A percentile compares a stretch with the other conserved stretches of the same genome.
Conservation (phyloP, 2,329 filamentous ascomycete species). For the Cladosporium sp. region DNA sequence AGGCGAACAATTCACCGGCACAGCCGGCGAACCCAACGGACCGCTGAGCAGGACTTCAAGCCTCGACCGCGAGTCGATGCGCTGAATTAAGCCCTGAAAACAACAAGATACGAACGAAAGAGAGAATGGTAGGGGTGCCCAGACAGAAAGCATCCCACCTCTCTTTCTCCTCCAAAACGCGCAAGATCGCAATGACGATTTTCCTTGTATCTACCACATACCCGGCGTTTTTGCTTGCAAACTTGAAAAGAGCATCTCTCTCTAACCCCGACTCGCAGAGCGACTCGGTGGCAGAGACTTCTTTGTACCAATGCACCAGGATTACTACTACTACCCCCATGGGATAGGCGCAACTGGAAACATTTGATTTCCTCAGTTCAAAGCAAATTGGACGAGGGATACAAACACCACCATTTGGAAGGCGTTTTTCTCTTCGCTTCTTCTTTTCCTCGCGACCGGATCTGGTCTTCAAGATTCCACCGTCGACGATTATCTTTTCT, state of each 20-base stretch:
- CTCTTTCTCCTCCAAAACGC: neutral
- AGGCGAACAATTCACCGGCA: constrained; percentile 17
- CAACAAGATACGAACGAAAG: neutral
- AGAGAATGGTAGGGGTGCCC: neutral
- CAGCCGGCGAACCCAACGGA: constrained; percentile 18
- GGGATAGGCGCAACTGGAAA: neutral
- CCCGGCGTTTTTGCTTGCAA: neutral
- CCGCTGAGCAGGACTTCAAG: constrained; percentile 32
- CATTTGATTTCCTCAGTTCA: too few species aligned
- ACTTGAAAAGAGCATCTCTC: neutral
- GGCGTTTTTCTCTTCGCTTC: neutral
- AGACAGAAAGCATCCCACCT: neutral
- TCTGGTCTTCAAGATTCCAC: neutral
- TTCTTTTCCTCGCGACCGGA: neutral
- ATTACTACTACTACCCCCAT: too few species aligned
- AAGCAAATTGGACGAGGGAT: neutral
- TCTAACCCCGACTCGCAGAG: too few species aligned
- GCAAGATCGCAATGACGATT: constrained; percentile 2
- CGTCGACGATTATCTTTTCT: neutral
- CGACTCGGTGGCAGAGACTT: too few species aligned
- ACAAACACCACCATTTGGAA: neutral
- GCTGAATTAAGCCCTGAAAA: constrained; percentile 14
- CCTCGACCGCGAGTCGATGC: constrained; percentile 29
- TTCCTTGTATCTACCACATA: constrained; percentile 4
- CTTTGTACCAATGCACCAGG: neutral